phyloP scores from a whole-genome alignment of 805 yeast genomes.

The Wickerhamomyces tratensis region DNA sequence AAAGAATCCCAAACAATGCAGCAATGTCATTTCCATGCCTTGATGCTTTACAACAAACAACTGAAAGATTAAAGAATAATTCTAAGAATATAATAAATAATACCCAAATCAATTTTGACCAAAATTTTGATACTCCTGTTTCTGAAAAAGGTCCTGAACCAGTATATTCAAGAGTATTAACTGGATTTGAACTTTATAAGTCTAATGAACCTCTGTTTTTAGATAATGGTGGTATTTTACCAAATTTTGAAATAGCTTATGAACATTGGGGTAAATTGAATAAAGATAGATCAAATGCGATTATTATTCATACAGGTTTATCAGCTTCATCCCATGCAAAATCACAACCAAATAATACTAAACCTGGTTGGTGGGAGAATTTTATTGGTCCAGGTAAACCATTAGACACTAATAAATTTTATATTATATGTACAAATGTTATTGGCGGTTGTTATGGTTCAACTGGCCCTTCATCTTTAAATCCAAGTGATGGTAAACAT shows the following conservation, averaged over 20 bases:
- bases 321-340: constrained; percentile 93
- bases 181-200: constrained; percentile 55
- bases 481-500: constrained; percentile 54
- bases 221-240: constrained; percentile 76
- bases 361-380: constrained; percentile 93
- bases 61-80: constrained; percentile 14
- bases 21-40: background rate
- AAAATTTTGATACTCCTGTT: background rate
- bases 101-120: background rate
- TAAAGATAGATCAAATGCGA: constrained; percentile 53
- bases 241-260: constrained; percentile 75
- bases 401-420: constrained; percentile 73
- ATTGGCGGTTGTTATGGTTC: constrained; percentile 94
- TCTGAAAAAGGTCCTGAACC: constrained; percentile 72
- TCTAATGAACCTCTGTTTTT: constrained; percentile 52
- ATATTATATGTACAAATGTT: constrained; percentile 83
- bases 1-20: background rate
- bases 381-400: constrained; percentile 78
- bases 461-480: constrained; percentile 80
- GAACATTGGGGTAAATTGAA: constrained; percentile 86
- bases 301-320: constrained; percentile 80
- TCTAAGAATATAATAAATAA: no score
- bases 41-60: background rate
- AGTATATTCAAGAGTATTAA: constrained; percentile 56
- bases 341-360: constrained; percentile 58